phyloP scores from a whole-genome alignment of 305 asterid genomes.

The Fraxinus sp. region DNA sequence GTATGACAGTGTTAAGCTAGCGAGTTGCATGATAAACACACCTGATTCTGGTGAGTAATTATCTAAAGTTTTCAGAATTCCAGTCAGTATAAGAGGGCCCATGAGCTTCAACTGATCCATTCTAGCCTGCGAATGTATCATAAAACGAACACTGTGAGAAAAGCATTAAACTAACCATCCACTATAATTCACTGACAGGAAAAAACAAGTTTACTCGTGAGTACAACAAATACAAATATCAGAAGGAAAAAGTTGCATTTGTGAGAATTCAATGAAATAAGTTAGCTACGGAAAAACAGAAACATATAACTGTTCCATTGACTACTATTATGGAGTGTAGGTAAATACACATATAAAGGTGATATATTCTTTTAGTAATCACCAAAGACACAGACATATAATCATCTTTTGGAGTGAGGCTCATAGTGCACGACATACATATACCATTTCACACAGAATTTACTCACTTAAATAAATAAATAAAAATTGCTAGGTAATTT shows the following conservation, averaged over 20 bases:
- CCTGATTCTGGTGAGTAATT: slow-evolving; percentile 68
- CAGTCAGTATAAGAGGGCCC: slow-evolving; percentile 89
- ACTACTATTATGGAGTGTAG: neutral
- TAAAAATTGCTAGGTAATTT: neutral
- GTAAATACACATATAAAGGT: neutral
- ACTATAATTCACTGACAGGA: neutral
- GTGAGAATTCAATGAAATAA: slow-evolving; percentile 19
- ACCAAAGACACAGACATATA: neutral
- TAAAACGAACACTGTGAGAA: slow-evolving; percentile 7
- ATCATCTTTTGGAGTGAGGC: neutral
- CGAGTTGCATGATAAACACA: slow-evolving; percentile 31
- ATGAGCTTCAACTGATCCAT: slow-evolving; percentile 85
- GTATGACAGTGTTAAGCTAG: slow-evolving; percentile 23
- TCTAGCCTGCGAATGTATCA: slow-evolving; percentile 58
- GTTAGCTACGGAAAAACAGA: slow-evolving; percentile 13
- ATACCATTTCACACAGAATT: neutral
- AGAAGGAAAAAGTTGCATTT: slow-evolving; percentile 6
- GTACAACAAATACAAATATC: neutral
- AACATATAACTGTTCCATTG: slow-evolving; percentile 13
- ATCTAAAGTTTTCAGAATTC: slow-evolving; percentile 76
- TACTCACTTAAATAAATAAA: neutral
- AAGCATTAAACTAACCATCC: slow-evolving; percentile 20
- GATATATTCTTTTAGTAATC: neutral
- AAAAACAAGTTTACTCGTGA: slow-evolving; percentile 7
- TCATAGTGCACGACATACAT: neutral